Conservation (phyloP, 2,329 filamentous ascomycete genomes). For the Lachnellula suecica region DNA sequence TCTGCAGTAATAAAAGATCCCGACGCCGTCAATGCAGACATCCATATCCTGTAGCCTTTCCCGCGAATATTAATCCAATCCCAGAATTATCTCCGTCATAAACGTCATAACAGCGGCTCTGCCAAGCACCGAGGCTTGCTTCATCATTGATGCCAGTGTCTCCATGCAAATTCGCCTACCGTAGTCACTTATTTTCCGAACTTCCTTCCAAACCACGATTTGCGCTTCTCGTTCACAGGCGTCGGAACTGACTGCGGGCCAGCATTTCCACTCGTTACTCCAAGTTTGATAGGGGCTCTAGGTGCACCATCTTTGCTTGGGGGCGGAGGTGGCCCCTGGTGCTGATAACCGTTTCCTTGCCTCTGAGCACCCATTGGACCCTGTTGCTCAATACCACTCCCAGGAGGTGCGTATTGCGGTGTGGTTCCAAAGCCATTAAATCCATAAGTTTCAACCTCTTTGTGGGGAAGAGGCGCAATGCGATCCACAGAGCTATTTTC, state of each 20-base stretch:
- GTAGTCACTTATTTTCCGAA: slow-evolving; percentile 64
- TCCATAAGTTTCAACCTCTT: slow-evolving; percentile 63
- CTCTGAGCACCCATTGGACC: slow-evolving; percentile 13
- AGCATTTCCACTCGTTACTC: slow-evolving; percentile 21
- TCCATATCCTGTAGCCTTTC: not conserved
- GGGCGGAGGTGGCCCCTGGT: slow-evolving; percentile 20
- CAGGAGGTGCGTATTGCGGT: slow-evolving; percentile 40
- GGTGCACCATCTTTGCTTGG: slow-evolving; percentile 22
- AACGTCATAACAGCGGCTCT: slow-evolving; percentile 4
- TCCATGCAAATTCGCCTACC: not conserved
- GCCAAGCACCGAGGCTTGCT: not conserved
- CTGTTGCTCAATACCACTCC: slow-evolving; percentile 33
- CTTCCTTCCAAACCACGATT: slow-evolving; percentile 83
- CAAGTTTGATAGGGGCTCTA: slow-evolving; percentile 31
- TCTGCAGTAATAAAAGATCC: not conserved
- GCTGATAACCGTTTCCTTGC: slow-evolving; percentile 19
- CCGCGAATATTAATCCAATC: not conserved
- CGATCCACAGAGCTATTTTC: slow-evolving; percentile 91
- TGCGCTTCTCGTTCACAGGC: slow-evolving; percentile 64
- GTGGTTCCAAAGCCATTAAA: slow-evolving; percentile 45
- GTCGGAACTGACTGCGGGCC: slow-evolving; percentile 9
- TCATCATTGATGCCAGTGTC: slow-evolving; percentile 1
- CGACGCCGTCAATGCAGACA: not conserved
- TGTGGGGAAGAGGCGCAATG: slow-evolving; percentile 51
- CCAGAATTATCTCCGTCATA: slow-evolving; percentile 3